Evolutionary conservation across 2,329 filamentous ascomycete genomes (phyloP).

Genomic region (Fonsecaea pedrosoi): DNA sequence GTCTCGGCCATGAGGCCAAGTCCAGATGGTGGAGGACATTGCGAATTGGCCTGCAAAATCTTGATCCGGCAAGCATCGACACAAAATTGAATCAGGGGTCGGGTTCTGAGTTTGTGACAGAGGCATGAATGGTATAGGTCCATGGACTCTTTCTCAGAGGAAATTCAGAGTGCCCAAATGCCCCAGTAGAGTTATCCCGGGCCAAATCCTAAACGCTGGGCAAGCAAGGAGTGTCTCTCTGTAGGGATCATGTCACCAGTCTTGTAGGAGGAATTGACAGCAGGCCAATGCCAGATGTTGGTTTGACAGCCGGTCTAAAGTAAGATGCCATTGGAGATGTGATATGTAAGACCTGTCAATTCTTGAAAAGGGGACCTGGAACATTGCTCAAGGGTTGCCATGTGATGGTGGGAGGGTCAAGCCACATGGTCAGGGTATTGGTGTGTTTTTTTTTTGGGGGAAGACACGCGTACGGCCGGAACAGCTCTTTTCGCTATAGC

Average conservation of each 20-base stretch:
- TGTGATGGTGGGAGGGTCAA: neutral
- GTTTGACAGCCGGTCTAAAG: neutral
- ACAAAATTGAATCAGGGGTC: conserved; percentile 18
- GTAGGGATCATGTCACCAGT: neutral
- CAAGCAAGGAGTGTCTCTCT: neutral
- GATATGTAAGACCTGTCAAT: conserved; percentile 3
- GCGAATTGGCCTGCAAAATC: conserved; percentile 4
- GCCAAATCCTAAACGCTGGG: neutral
- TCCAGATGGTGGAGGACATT: neutral
- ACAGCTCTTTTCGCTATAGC: neutral
- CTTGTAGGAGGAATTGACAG: neutral
- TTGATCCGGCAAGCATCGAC: neutral
- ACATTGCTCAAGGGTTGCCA: conserved; percentile 15
- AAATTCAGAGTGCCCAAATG: neutral
- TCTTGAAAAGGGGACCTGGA: conserved; percentile 13
- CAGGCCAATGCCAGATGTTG: neutral
- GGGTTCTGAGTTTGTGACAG: neutral
- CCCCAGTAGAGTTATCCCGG: neutral
- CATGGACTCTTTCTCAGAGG: neutral
- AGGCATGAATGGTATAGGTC: neutral
- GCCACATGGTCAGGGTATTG: conserved; percentile 10
- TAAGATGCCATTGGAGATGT: neutral
- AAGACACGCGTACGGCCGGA: neutral
- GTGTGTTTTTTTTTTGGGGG: neutral
- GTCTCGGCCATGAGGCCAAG: conserved; percentile 18